Evolutionary conservation across 108 stramenopile genomes (phyloP), one percentile per base, ranked within the genome.

Genomic region (Pseudonitzschia multiseries): DNA sequence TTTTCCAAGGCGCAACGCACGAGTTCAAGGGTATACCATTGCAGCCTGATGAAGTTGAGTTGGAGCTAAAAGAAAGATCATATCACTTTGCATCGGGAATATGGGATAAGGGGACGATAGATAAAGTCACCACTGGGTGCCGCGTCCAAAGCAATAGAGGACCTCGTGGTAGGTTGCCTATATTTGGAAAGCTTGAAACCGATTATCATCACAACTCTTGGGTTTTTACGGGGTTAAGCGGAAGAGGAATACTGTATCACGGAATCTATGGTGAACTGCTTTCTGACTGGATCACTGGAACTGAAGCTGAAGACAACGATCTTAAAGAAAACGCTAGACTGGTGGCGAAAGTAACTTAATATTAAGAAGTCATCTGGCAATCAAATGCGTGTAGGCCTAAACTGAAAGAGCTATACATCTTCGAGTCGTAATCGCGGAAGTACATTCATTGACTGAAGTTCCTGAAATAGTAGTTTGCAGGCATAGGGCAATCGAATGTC

Each of bases 401-500:
- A 52, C 68, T 26, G 21, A 20, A 4, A 10, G 40, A 14, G 40
- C 50, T 51, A 68, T 29, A 68, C 66, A 75, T 96, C 92, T 61
- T 92, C 81, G 52, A 96, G 81, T 21, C 87, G 86, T 53, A 96
- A 71, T 70, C 90, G 86, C 13, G 92, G 92, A 8, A 93, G 74
- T n/a, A 96, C 94, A 77, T 96, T 96, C 96, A 97, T 97, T 46
- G 96, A 94, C 78, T 98, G 97, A 54, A 99, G 50, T 82, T 99
- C 98, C 81, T 99, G 98, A 70, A 99, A 98, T 2, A 99, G 80
- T 20, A 99, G 87, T 86, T 99, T 99, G 82, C 98, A 98, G 1
- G 99, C 99, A 69, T 99, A 99, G 0, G 99, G 99, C 13, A 99
- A 67, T 6, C 96, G 87, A 41, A 99, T 93, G 43, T 94, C 89